These are phyloP conservation scores for Venturia nashicola DNA, from an alignment of 2,329 filamentous ascomycete genomes.

Conservation along the genomic window DNA sequence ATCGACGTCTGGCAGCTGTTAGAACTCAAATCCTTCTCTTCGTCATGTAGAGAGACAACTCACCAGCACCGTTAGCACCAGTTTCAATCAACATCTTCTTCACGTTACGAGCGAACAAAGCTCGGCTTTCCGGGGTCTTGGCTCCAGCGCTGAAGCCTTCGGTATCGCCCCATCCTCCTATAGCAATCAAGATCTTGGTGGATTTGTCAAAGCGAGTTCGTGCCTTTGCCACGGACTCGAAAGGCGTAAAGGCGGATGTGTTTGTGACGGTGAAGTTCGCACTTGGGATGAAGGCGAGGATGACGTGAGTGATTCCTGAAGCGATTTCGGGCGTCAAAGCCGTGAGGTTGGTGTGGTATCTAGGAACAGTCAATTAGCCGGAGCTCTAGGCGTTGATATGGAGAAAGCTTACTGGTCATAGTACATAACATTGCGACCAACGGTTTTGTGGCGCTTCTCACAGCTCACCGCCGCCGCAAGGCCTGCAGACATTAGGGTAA, in stretches of 20 bases:
- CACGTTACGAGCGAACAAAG: conserved; percentile 51
- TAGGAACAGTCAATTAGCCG: not conserved
- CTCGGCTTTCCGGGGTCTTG: conserved; percentile 37
- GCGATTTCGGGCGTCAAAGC: not conserved
- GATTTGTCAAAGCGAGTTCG: conserved; percentile 39
- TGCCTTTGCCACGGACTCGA: conserved; percentile 38
- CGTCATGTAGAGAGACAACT: conserved; percentile 13
- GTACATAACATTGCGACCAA: not conserved
- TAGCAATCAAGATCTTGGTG: conserved; percentile 56
- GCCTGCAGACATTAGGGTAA: not conserved
- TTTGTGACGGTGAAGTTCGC: conserved; percentile 18
- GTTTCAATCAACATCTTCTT: conserved; percentile 47
- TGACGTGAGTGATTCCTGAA: conserved; percentile 24
- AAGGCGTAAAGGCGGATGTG: conserved; percentile 37
- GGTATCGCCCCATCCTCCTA: conserved; percentile 65
- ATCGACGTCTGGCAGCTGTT: conserved; percentile 41
- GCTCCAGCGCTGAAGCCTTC: conserved; percentile 49
- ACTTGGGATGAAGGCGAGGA: conserved; percentile 26
- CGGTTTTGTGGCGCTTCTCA: not conserved
- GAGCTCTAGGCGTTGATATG: too few species aligned
- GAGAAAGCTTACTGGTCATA: not conserved
- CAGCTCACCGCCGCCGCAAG: not conserved
- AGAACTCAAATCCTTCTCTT: not conserved
- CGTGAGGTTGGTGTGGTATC: conserved; percentile 1
- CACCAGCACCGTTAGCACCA: conserved; percentile 53